Evolutionary conservation across 1,284 basidiomycete species (phyloP).

Genomic region (Ceratobasidium sp.): DNA sequence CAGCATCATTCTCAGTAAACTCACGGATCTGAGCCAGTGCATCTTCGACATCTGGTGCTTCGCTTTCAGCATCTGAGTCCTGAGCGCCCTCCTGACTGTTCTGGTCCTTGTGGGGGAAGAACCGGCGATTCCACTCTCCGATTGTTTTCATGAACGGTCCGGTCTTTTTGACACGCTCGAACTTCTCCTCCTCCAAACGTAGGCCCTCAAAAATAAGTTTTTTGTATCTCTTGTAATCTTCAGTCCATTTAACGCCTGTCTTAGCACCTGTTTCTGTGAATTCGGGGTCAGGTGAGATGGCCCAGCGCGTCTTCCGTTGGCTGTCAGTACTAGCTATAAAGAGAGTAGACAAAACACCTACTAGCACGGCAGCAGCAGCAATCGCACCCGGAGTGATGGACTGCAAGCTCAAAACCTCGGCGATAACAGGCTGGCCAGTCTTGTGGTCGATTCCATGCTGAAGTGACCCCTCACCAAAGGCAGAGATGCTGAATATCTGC

Average conservation of each 20-base stretch:
- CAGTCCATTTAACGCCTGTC: neutral
- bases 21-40: neutral
- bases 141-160: neutral
- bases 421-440: neutral
- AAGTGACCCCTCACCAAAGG: neutral
- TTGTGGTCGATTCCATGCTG: neutral
- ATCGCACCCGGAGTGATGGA: neutral
- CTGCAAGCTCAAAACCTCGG: neutral
- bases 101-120: neutral
- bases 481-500: neutral
- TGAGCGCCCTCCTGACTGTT: neutral
- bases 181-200: neutral
- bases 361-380: neutral
- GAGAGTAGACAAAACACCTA: neutral
- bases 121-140: neutral
- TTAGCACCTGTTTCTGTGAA: neutral
- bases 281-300: neutral
- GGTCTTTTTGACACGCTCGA: neutral
- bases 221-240: neutral
- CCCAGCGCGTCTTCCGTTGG: neutral
- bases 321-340: neutral
- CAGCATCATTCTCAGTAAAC: neutral
- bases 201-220: neutral
- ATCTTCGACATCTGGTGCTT: neutral
- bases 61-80: no score